Evolutionary conservation across 129 eudicot species (phyloP), one percentile per base, ranked within the genome.

Genomic region (Lactuca sativa): DNA sequence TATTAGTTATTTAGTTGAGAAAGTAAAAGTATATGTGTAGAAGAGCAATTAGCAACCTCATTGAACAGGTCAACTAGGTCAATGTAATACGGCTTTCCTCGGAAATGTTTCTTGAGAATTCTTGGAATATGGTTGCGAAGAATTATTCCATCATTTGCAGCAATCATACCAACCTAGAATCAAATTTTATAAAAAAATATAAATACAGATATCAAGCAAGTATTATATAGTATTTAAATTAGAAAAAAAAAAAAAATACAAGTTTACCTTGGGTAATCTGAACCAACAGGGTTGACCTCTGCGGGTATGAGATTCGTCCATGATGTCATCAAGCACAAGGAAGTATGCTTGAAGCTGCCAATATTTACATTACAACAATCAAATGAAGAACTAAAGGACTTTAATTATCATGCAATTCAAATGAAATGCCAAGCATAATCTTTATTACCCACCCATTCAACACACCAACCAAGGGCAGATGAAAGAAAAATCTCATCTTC

Each of bases 231-330:
- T 18, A 25, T 25, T 25, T 25, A 25, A 0, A 25, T 25, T 25
- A 25, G 30, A 25, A 25, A 25, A 25, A 25, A 25, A 25, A 1
- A 21, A 21, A 0, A 25, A 0, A 34, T 4, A 60, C 41, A 78
- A 18, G 52, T 76, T 52, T 34, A 91, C 97, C 93, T 91, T 81
- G 55, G 92, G 90, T 59, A 88, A 71, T 83, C 95, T 85, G 74
- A 85, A 91, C 95, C 96, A 91, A 66, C 97, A 91, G 52, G 96
- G 93, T 59, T 88, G 97, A 74, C 97, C 97, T 76, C 97, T 83
- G 73, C 97, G 91, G 52, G 92, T 88, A 51, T 85, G 88, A 13
- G 97, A 91, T 78, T 72, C 76, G 25, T 91, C 97, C 97, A 88
- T 91, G 18, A 91, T 91, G 62, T 91, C 96, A 91, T 91, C 97